Evolutionary conservation across 306 rosid genomes (phyloP).

Genomic region (Styphnolobium japonicum): DNA sequence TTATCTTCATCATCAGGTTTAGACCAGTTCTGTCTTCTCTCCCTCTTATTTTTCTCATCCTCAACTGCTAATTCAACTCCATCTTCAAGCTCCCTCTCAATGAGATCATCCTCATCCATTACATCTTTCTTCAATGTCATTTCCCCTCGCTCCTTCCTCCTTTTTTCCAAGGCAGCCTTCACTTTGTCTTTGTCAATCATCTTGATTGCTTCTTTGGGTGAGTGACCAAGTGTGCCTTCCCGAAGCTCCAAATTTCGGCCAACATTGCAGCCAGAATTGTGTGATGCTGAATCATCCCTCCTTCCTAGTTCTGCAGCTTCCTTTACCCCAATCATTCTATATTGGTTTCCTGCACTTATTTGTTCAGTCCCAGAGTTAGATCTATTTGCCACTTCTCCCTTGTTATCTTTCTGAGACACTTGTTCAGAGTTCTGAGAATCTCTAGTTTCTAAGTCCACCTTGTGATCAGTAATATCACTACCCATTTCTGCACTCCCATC

Average conservation of each 20-base stretch:
- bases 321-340: slow-evolving; percentile 41
- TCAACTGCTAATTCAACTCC: slow-evolving; percentile 83
- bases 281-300: slow-evolving; percentile 19
- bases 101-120: slow-evolving; percentile 90
- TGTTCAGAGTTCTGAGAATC: slow-evolving; percentile 45
- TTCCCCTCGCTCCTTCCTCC: slow-evolving; percentile 67
- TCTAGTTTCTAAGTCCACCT: slow-evolving; percentile 56
- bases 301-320: slow-evolving; percentile 53
- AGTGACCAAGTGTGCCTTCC: slow-evolving; percentile 49
- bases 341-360: slow-evolving; percentile 49
- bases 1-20: slow-evolving; percentile 47
- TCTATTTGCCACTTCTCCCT: slow-evolving; percentile 25
- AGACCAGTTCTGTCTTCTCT: slow-evolving; percentile 60
- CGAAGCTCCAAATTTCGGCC: slow-evolving; percentile 33
- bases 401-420: slow-evolving; percentile 40
- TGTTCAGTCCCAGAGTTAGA: slow-evolving; percentile 36
- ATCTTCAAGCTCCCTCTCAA: slow-evolving; percentile 90
- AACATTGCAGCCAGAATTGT: slow-evolving; percentile 4
- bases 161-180: slow-evolving; percentile 84
- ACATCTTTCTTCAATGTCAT: slow-evolving; percentile 61
- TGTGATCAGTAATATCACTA: slow-evolving; percentile 58
- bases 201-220: slow-evolving; percentile 80
- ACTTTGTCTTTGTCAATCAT: slow-evolving; percentile 82
- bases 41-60: slow-evolving; percentile 68
- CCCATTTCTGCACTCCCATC: slow-evolving; percentile 63